Percentiles rank a stretch among this genome's conserved stretches.
Evolutionary conservation across 495 filamentous ascomycete species (phyloP).

Genomic region (Monascus purpureus): DNA sequence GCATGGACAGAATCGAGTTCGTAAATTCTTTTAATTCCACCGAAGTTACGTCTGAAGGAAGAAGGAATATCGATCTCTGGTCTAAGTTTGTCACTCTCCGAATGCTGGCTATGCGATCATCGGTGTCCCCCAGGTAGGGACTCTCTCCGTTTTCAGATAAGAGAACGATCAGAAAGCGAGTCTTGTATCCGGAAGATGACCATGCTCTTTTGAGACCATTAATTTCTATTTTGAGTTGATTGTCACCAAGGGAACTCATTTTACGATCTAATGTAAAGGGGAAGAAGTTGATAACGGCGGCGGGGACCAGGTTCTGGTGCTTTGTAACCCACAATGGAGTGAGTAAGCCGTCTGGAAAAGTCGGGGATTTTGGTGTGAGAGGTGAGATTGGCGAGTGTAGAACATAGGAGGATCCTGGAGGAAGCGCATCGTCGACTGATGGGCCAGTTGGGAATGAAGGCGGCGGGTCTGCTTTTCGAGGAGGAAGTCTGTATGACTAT

Average conservation of each 20-base stretch:
- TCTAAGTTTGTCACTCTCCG: slow-evolving; percentile 66
- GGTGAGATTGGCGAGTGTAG: slow-evolving; percentile 86
- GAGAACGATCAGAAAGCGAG: slow-evolving; percentile 60
- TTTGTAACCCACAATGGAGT: slow-evolving; percentile 70
- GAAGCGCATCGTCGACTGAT: slow-evolving; percentile 28
- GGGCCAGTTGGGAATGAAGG: slow-evolving; percentile 27
- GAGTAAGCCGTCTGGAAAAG: slow-evolving; percentile 80
- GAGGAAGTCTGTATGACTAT: slow-evolving; percentile 46
- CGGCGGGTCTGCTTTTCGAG: slow-evolving; percentile 48
- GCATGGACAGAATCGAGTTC: slow-evolving; percentile 40
- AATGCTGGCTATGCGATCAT: slow-evolving; percentile 64
- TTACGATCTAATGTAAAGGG: slow-evolving; percentile 54
- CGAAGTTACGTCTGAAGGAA: slow-evolving; percentile 49
- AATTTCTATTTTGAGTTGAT: slow-evolving; percentile 78
- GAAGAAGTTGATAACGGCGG: slow-evolving; percentile 64
- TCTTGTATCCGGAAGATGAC: slow-evolving; percentile 54
- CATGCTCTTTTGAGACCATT: slow-evolving; percentile 56
- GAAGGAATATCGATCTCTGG: slow-evolving; percentile 63
- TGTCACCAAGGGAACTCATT: slow-evolving; percentile 60
- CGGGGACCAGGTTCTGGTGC: slow-evolving; percentile 68
- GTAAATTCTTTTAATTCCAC: slow-evolving; percentile 51
- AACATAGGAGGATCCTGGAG: slow-evolving; percentile 26
- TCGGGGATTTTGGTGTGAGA: slow-evolving; percentile 59
- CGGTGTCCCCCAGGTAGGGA: slow-evolving; percentile 43
- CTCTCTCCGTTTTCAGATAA: slow-evolving; percentile 51